A percentile compares a stretch with the other conserved stretches of the same genome.
Evolutionary conservation across 208 protist species (phyloP).

Genomic region (Crithidia thermophila): DNA sequence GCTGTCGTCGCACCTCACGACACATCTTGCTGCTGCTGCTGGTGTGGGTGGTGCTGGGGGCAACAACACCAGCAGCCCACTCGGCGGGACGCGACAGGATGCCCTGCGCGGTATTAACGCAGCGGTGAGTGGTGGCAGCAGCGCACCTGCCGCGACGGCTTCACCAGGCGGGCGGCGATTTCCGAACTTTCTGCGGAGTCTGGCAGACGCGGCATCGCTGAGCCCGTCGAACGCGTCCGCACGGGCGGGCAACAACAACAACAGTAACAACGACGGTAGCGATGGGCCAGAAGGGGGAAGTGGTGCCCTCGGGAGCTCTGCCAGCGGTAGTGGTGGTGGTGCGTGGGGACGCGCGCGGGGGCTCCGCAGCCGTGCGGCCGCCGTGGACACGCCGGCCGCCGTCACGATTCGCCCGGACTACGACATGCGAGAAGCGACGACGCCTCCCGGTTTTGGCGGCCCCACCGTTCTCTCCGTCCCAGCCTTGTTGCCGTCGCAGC

Average conservation of each 20-base stretch:
- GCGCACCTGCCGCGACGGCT: too few relatives aligned
- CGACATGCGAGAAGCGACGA: neutral
- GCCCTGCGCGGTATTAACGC: too few relatives aligned
- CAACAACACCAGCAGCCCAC: neutral
- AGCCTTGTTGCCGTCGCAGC: neutral
- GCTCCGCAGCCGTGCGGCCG: neutral
- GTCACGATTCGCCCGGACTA: slow-evolving; percentile 8
- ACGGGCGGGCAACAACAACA: neutral
- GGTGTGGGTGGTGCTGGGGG: too few relatives aligned
- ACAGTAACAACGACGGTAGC: neutral
- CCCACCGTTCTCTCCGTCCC: neutral
- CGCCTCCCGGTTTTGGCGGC: too few relatives aligned
- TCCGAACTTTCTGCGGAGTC: slow-evolving; percentile 3
- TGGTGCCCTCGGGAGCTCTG: neutral
- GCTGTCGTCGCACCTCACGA: neutral
- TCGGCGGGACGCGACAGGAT: neutral
- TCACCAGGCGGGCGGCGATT: neutral
- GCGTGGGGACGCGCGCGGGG: slow-evolving; percentile 2
- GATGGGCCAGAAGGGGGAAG: neutral
- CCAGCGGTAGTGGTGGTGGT: neutral
- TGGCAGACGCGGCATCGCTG: neutral
- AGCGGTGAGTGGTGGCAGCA: neutral
- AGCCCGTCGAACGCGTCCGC: neutral
- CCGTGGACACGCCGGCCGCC: neutral
- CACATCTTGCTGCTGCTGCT: neutral